Conservation (phyloP, 164 flowering plant genomes). For the Amborella trichopoda region DNA sequence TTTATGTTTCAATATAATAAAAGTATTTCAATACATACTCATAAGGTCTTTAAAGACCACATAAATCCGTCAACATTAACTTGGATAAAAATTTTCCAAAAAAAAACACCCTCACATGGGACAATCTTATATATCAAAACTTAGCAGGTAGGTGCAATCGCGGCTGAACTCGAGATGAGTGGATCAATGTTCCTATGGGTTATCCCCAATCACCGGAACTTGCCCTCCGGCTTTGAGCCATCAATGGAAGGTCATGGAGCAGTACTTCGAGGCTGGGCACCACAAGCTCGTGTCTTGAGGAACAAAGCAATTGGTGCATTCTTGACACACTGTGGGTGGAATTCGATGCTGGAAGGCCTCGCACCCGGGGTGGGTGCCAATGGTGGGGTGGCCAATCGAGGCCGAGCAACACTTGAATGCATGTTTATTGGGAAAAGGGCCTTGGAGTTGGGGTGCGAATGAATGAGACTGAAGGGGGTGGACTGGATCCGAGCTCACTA, state of each 20-base stretch:
- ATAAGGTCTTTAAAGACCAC: too few species aligned
- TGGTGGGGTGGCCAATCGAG: slow-evolving; percentile 19
- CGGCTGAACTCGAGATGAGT: too few species aligned
- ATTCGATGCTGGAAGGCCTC: slow-evolving; percentile 30
- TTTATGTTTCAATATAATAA: too few species aligned
- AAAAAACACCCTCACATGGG: too few species aligned
- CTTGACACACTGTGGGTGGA: slow-evolving; percentile 36
- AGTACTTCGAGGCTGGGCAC: slow-evolving; percentile 28
- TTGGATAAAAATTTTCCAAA: too few species aligned
- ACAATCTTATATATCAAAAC: too few species aligned
- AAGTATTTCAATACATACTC: too few species aligned
- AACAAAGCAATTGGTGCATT: slow-evolving; percentile 20
- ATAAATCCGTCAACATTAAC: too few species aligned
- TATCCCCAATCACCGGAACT: background rate
- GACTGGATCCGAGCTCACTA: slow-evolving; percentile 8
- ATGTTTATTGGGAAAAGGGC: slow-evolving; percentile 11
- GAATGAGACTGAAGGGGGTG: slow-evolving; percentile 4
- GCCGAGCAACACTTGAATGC: slow-evolving; percentile 18
- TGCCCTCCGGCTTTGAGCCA: slow-evolving; percentile 20
- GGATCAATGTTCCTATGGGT: too few species aligned
- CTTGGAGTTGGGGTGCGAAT: slow-evolving; percentile 7
- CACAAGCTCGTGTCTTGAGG: slow-evolving; percentile 18
- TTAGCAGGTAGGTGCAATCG: too few species aligned
- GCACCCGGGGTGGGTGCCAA: slow-evolving; percentile 20
- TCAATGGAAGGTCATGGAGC: slow-evolving; percentile 15